These are phyloP conservation scores for Tieghemiomyces parasiticus DNA, from an alignment of 192 early-diverging fungal genomes.

Conservation along the genomic window DNA sequence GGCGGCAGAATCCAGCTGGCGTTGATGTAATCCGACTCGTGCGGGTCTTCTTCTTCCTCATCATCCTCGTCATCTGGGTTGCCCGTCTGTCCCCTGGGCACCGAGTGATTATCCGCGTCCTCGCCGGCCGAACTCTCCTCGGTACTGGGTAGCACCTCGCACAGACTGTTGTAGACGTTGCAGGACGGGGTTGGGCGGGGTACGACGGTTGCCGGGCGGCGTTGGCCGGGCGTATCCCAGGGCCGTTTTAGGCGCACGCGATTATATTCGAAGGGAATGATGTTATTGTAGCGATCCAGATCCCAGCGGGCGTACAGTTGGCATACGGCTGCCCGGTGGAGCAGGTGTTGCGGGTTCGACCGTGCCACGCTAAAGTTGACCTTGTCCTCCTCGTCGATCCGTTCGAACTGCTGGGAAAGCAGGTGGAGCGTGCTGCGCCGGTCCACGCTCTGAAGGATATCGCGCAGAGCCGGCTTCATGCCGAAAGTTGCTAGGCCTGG, in stretches of 20 bases:
- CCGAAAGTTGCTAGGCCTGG: no score
- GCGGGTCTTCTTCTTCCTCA: background rate
- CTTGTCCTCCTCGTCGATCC: background rate
- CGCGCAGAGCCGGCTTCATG: no score
- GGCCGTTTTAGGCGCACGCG: slow-evolving; percentile 30
- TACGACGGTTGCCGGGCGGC: no score
- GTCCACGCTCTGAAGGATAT: background rate
- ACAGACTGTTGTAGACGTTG: background rate
- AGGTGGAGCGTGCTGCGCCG: background rate
- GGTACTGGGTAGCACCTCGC: background rate
- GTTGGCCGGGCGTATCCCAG: no score
- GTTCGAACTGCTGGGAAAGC: background rate
- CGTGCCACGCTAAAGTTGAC: background rate
- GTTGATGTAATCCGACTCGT: slow-evolving; percentile 61
- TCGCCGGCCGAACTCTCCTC: background rate
- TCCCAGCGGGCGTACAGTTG: slow-evolving; percentile 12
- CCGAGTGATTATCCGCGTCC: background rate
- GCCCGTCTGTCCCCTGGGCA: background rate
- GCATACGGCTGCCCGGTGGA: slow-evolving; percentile 1
- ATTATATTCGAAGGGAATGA: slow-evolving; percentile 69
- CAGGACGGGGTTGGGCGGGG: background rate
- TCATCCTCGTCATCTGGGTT: background rate
- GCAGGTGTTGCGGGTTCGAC: background rate
- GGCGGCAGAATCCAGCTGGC: slow-evolving; percentile 45
- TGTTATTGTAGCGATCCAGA: slow-evolving; percentile 71